Evolutionary conservation across 805 yeast species (phyloP).

Genomic region (Brettanomyces anomalus): DNA sequence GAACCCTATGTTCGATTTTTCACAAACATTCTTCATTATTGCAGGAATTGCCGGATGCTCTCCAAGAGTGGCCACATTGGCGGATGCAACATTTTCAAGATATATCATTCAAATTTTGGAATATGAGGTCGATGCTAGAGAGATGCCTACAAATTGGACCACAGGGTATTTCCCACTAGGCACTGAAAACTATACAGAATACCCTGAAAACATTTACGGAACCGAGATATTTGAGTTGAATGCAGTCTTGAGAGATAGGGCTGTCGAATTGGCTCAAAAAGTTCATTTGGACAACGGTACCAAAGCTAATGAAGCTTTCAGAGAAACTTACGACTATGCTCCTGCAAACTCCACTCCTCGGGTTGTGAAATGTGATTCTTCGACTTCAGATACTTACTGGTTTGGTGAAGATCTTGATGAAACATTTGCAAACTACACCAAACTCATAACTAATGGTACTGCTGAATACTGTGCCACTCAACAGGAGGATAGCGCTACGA

Average conservation of each 20-base stretch:
- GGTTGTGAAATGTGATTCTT: constrained; percentile 46
- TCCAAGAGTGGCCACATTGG: constrained; percentile 46
- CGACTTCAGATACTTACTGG: constrained; percentile 55
- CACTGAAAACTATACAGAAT: constrained; percentile 36
- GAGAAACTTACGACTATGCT: constrained; percentile 37
- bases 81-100: constrained; percentile 51
- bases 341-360: constrained; percentile 43
- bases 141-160: constrained; percentile 44
- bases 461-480: constrained; percentile 54
- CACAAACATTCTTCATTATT: constrained; percentile 50
- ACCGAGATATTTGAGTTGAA: constrained; percentile 59
- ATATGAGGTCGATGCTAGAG: constrained; percentile 47
- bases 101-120: constrained; percentile 56
- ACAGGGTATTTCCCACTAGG: constrained; percentile 54
- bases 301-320: constrained; percentile 32
- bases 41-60: constrained; percentile 64
- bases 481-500: constrained; percentile 60
- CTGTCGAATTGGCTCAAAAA: constrained; percentile 40
- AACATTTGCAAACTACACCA: constrained; percentile 39
- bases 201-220: constrained; percentile 50
- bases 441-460: constrained; percentile 46
- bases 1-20: constrained; percentile 46
- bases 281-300: constrained; percentile 39
- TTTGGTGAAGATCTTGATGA: constrained; percentile 43
- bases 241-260: constrained; percentile 49